Percentiles rank a stretch among this genome's conserved stretches.
Evolutionary conservation across 2,329 filamentous ascomycete species (phyloP).

Genomic region (Paramyrothecium sp.): DNA sequence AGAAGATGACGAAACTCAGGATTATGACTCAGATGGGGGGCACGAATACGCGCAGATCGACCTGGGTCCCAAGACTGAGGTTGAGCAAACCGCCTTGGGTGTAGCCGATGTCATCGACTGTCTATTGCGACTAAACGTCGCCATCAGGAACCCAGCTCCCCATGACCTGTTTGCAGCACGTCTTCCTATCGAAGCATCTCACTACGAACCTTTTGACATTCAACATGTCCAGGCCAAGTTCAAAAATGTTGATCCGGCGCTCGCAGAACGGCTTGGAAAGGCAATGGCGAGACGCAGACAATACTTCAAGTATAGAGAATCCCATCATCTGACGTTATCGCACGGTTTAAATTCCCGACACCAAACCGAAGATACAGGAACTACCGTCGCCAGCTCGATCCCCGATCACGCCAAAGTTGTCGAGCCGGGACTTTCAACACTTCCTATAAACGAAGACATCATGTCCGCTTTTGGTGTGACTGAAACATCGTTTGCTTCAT

Average conservation of each 20-base stretch:
- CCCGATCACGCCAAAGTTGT: constrained; percentile 10
- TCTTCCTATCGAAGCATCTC: constrained; percentile 12
- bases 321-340: constrained; percentile 29
- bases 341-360: constrained; percentile 19
- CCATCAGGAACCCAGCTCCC: constrained; percentile 32
- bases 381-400: constrained; percentile 20
- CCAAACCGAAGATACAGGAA: constrained; percentile 5
- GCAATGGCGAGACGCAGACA: constrained; percentile 31
- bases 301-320: constrained; percentile 34
- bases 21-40: no score
- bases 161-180: constrained; percentile 27
- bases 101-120: constrained; percentile 24
- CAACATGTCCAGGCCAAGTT: constrained; percentile 29
- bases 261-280: constrained; percentile 24
- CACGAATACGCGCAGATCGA: no score
- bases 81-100: constrained; percentile 14
- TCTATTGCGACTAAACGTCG: constrained; percentile 32
- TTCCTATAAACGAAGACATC: constrained; percentile 14
- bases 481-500: constrained; percentile 27
- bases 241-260: constrained; percentile 2
- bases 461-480: constrained; percentile 18
- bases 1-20: no score
- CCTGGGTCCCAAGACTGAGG: constrained; percentile 5
- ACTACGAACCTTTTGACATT: constrained; percentile 23
- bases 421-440: not conserved